A percentile compares a stretch with the other conserved stretches of the same genome.
These are phyloP conservation scores for Euphrasia confusa DNA, from an alignment of 257 asterid genomes.

Conservation along the genomic window DNA sequence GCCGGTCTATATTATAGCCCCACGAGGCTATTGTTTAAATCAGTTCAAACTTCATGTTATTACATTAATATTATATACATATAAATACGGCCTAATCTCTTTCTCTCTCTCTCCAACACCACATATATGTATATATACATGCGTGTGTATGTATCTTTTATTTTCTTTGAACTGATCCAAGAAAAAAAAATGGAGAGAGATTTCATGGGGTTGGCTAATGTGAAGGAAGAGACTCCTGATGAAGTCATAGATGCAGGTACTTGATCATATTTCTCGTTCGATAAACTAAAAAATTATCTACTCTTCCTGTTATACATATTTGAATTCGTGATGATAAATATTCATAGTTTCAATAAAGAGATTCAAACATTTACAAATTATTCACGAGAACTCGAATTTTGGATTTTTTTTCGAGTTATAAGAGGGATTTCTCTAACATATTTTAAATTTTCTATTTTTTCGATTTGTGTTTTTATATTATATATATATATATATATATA, in stretches of 20 bases:
- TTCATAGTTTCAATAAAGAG: too few relatives aligned
- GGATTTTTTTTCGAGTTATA: too few relatives aligned
- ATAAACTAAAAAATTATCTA: not conserved
- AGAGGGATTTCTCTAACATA: too few relatives aligned
- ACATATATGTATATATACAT: not conserved
- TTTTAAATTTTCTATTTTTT: too few relatives aligned
- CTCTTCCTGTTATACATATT: too few relatives aligned
- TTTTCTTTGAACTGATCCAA: not conserved
- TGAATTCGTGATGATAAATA: not conserved
- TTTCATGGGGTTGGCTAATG: conserved; percentile 47
- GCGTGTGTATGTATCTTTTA: not conserved
- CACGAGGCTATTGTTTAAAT: conserved; percentile 4
- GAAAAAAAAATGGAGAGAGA: not conserved
- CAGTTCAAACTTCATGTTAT: not conserved
- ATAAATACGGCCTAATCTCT: not conserved
- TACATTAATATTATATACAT: not conserved
- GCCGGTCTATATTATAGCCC: not conserved
- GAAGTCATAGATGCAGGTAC: conserved; percentile 49
- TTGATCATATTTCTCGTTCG: not conserved
- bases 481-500: too few relatives aligned
- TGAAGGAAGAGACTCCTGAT: conserved; percentile 47
- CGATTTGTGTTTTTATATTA: too few relatives aligned
- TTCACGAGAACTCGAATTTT: too few relatives aligned
- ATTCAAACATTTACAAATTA: too few relatives aligned
- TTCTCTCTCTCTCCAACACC: not conserved